Conservation (phyloP, 2,329 filamentous ascomycete species). For the Neobulgaria alba region DNA sequence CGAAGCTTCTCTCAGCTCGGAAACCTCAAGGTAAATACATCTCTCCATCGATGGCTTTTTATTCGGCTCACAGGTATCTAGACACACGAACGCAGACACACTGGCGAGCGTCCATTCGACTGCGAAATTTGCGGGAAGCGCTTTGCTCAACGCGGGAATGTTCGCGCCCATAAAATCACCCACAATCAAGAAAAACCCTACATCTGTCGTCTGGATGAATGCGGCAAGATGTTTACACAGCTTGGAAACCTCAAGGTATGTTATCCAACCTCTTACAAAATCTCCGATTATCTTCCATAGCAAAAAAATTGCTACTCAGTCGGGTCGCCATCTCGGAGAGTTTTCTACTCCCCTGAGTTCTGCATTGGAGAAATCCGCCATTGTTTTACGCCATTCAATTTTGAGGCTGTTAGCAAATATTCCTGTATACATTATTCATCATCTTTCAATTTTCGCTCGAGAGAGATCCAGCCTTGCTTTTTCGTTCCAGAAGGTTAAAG, state of each 20-base stretch:
- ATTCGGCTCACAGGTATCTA: slow-evolving; percentile 33
- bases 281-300: too few species aligned
- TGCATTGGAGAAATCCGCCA: too few species aligned
- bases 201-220: slow-evolving; percentile 72
- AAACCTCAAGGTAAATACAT: slow-evolving; percentile 66
- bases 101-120: slow-evolving; percentile 74
- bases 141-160: slow-evolving; percentile 81
- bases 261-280: too few species aligned
- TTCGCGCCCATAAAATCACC: slow-evolving; percentile 73
- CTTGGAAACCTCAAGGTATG: slow-evolving; percentile 82
- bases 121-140: slow-evolving; percentile 73
- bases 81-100: slow-evolving; percentile 83
- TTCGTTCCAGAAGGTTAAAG: too few species aligned
- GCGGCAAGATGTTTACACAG: slow-evolving; percentile 82
- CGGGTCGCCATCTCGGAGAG: too few species aligned
- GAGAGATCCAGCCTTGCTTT: too few species aligned
- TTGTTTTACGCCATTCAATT: too few species aligned
- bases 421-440: too few species aligned
- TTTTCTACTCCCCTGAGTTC: too few species aligned
- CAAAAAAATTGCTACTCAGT: too few species aligned
- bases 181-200: slow-evolving; percentile 73
- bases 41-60: not conserved
- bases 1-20: slow-evolving; percentile 82
- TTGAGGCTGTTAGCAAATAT: too few species aligned
- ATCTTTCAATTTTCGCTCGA: too few species aligned